Conservation (phyloP, 345 rosid species). For the Sonneratia caseolaris region DNA sequence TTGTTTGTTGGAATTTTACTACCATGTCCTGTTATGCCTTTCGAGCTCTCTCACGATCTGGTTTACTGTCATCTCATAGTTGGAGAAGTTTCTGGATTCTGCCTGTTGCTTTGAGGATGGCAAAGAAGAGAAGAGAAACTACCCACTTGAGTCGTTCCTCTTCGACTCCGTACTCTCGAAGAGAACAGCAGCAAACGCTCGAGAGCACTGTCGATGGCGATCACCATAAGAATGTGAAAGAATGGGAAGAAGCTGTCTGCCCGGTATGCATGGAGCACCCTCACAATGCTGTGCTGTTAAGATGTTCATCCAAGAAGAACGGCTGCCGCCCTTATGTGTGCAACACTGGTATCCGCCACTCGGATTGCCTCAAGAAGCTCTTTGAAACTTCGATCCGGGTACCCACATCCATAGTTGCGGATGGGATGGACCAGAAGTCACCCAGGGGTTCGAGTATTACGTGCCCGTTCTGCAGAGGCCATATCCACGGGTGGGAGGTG, state of each 20-base stretch:
- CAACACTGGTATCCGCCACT: constrained; percentile 56
- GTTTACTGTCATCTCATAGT: background rate
- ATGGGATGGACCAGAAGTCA: background rate
- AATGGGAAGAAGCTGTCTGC: constrained; percentile 62
- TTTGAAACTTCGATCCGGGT: constrained; percentile 14
- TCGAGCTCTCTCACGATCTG: background rate
- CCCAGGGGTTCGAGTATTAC: constrained; percentile 11
- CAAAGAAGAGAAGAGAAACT: constrained; percentile 34
- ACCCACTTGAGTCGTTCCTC: constrained; percentile 23
- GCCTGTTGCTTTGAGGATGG: constrained; percentile 23
- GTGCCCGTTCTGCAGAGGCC: constrained; percentile 63
- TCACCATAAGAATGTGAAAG: constrained; percentile 23
- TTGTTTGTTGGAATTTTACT: background rate
- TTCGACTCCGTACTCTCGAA: constrained; percentile 42
- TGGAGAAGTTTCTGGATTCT: background rate
- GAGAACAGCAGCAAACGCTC: constrained; percentile 17
- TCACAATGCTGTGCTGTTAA: constrained; percentile 56
- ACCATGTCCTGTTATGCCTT: background rate
- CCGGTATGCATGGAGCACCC: constrained; percentile 75
- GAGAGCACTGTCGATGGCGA: constrained; percentile 12
- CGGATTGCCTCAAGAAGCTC: constrained; percentile 57
- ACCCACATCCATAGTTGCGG: constrained; percentile 8
- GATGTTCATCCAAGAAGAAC: constrained; percentile 39
- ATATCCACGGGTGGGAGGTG: constrained; percentile 30
- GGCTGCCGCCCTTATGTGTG: constrained; percentile 74